Evolutionary conservation across 805 yeast genomes (phyloP).

Genomic region (Myxozyma geophila): DNA sequence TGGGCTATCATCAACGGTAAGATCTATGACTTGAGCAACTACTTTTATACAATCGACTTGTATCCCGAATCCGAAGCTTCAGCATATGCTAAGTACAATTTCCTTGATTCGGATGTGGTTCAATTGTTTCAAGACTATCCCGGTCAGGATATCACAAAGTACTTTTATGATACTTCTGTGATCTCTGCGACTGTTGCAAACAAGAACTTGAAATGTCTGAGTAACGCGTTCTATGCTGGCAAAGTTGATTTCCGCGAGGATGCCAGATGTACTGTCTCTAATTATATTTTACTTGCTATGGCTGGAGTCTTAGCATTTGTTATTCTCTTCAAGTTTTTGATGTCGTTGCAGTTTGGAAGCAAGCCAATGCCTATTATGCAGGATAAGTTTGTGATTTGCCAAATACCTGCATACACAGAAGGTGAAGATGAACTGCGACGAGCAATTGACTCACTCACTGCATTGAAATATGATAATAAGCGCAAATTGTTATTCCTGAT

Average conservation of each 20-base stretch:
- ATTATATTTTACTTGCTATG: conserved; percentile 47
- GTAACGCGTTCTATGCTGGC: conserved; percentile 47
- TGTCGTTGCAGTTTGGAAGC: conserved; percentile 48
- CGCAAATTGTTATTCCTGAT: conserved; percentile 60
- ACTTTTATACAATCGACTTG: conserved; percentile 43
- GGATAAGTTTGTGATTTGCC: conserved; percentile 50
- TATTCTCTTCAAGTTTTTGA: conserved; percentile 48
- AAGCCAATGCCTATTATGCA: conserved; percentile 47
- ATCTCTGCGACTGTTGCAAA: conserved; percentile 40
- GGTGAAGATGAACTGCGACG: conserved; percentile 59
- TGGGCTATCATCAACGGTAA: conserved; percentile 44
- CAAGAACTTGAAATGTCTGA: conserved; percentile 45
- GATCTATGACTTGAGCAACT: conserved; percentile 48
- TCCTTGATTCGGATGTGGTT: conserved; percentile 45
- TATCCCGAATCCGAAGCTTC: conserved; percentile 39
- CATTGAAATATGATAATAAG: conserved; percentile 60
- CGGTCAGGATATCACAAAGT: conserved; percentile 47
- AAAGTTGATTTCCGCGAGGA: conserved; percentile 47
- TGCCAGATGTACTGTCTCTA: conserved; percentile 50
- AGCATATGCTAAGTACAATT: conserved; percentile 43
- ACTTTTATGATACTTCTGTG: conserved; percentile 38
- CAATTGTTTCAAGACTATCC: conserved; percentile 43
- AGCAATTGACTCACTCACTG: conserved; percentile 62
- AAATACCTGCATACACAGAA: conserved; percentile 58
- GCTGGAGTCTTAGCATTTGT: conserved; percentile 48